Conservation (phyloP, 257 asterid species). For the Fraxinus quadrangulata region DNA sequence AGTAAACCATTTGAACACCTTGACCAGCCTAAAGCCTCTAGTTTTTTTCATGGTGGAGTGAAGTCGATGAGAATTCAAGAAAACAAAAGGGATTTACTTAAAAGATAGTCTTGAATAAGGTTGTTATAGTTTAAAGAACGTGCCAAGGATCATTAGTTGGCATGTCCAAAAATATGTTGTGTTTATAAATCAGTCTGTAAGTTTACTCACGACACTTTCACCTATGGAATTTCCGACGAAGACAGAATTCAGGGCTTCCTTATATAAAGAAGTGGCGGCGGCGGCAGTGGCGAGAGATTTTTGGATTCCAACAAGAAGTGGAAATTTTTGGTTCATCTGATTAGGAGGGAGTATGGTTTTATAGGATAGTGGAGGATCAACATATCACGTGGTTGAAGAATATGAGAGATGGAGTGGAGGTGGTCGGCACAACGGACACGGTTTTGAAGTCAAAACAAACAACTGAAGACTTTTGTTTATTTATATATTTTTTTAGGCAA, state of each 20-base stretch:
- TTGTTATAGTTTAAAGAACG: neutral
- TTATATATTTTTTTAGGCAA: too few species aligned
- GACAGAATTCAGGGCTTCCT: too few species aligned
- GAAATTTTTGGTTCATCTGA: neutral
- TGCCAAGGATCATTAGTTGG: neutral
- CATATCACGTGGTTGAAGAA: neutral
- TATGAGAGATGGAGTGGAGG: neutral
- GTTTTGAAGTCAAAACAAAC: neutral
- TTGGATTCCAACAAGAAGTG: constrained; percentile 13
- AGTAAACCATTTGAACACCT: constrained; percentile 41
- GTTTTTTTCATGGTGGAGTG: constrained; percentile 35
- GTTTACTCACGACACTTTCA: neutral
- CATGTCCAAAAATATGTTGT: neutral
- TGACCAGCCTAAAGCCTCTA: constrained; percentile 49
- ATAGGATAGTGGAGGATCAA: neutral
- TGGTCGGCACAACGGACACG: constrained; percentile 29
- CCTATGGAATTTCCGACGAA: neutral
- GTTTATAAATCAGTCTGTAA: neutral
- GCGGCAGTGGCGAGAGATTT: neutral
- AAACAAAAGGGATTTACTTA: constrained; percentile 5
- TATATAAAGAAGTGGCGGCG: neutral
- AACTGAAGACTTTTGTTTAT: neutral
- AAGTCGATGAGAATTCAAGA: constrained; percentile 8
- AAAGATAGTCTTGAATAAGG: neutral
- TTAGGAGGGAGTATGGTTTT: neutral